phyloP scores from a whole-genome alignment of 2,329 filamentous ascomycete genomes.

The Claviceps fusiformis region DNA sequence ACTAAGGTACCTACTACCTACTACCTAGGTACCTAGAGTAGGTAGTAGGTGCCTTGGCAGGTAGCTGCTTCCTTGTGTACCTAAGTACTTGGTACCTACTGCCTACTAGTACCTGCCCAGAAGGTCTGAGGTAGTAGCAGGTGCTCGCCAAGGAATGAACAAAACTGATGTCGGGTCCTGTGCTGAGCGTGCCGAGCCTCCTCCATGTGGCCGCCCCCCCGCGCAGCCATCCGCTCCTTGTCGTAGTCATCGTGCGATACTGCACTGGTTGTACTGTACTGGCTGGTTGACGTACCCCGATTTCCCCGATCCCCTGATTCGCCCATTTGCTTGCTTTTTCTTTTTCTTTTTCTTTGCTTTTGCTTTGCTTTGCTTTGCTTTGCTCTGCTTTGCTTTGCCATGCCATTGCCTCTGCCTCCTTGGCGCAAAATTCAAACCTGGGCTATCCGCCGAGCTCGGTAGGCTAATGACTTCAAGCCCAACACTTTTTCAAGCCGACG shows the following conservation, averaged over 20 bases:
- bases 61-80: too few relatives aligned
- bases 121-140: too few relatives aligned
- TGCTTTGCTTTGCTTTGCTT: background rate
- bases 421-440: background rate
- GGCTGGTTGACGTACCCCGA: background rate
- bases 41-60: too few relatives aligned
- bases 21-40: too few relatives aligned
- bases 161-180: background rate
- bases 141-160: background rate
- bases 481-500: background rate
- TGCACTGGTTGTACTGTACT: background rate
- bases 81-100: too few relatives aligned
- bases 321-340: background rate
- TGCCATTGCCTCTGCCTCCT: background rate
- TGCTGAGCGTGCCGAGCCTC: background rate
- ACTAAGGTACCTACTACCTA: too few relatives aligned
- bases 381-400: too few relatives aligned
- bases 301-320: background rate
- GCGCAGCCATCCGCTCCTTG: background rate
- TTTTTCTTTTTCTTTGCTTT: background rate
- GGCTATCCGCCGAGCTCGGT: background rate
- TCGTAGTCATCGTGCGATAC: background rate
- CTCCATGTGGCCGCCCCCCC: background rate
- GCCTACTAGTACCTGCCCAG: too few relatives aligned
- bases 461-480: background rate